Evolutionary conservation across 306 rosid genomes (phyloP).

Genomic region (Vicia sativa): DNA sequence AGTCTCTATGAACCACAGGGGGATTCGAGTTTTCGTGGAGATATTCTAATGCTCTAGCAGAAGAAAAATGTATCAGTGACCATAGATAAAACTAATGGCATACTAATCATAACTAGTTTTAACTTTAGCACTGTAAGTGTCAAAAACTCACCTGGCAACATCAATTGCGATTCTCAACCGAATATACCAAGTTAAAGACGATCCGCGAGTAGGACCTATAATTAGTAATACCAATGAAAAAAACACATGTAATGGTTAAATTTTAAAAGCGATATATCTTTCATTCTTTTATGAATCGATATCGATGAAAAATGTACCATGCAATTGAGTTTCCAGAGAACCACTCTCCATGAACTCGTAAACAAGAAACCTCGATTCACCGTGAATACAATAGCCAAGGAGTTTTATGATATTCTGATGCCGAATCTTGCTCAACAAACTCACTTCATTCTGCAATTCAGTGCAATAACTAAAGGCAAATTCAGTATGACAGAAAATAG

Average conservation of each 20-base stretch:
- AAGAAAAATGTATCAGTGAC: slow-evolving; percentile 26
- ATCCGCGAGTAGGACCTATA: slow-evolving; percentile 70
- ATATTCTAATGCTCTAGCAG: slow-evolving; percentile 79
- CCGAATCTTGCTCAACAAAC: slow-evolving; percentile 75
- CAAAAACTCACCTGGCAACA: slow-evolving; percentile 68
- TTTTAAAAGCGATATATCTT: slow-evolving; percentile 16
- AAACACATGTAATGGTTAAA: neutral
- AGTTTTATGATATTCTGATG: slow-evolving; percentile 84
- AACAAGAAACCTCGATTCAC: slow-evolving; percentile 75
- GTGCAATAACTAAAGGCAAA: slow-evolving; percentile 36
- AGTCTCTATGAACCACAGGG: slow-evolving; percentile 76
- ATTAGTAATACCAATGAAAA: slow-evolving; percentile 31
- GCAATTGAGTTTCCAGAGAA: slow-evolving; percentile 74
- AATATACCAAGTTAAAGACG: slow-evolving; percentile 75
- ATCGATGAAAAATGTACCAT: slow-evolving; percentile 50
- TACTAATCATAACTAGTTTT: neutral
- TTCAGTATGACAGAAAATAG: slow-evolving; percentile 20
- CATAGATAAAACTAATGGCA: slow-evolving; percentile 13
- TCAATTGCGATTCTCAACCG: slow-evolving; percentile 83
- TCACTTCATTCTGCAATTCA: slow-evolving; percentile 81
- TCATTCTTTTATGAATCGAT: slow-evolving; percentile 16
- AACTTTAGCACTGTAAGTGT: neutral
- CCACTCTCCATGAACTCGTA: slow-evolving; percentile 81
- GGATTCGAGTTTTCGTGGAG: slow-evolving; percentile 89
- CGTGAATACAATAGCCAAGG: slow-evolving; percentile 74